Conservation (phyloP, 805 yeast species). For the Metschnikowia hibisci region DNA sequence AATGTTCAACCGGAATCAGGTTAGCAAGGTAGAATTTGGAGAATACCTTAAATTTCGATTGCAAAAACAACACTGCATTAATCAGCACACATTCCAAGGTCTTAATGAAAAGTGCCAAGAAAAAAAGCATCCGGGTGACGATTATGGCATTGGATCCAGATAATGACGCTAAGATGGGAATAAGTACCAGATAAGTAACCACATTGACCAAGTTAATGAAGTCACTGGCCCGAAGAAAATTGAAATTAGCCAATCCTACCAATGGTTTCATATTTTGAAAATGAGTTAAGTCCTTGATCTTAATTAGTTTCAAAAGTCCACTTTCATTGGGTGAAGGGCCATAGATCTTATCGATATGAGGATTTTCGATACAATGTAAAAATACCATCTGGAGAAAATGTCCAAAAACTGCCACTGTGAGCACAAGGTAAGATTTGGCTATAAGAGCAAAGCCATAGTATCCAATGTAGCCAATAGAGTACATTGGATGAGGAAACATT, state of each 20-base stretch:
- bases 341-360: slow-evolving; percentile 80
- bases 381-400: slow-evolving; percentile 76
- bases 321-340: slow-evolving; percentile 44
- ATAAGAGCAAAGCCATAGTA: slow-evolving; percentile 81
- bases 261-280: slow-evolving; percentile 47
- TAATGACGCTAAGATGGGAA: slow-evolving; percentile 37
- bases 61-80: slow-evolving; percentile 50
- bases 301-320: slow-evolving; percentile 35
- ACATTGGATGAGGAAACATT: slow-evolving; percentile 91
- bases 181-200: slow-evolving; percentile 36
- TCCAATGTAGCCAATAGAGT: slow-evolving; percentile 83
- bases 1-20: slow-evolving; percentile 60
- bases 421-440: slow-evolving; percentile 66
- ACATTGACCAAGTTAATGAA: slow-evolving; percentile 44
- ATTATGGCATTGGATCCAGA: slow-evolving; percentile 22
- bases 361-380: slow-evolving; percentile 72
- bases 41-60: slow-evolving; percentile 58
- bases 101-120: slow-evolving; percentile 45
- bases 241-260: slow-evolving; percentile 61
- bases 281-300: slow-evolving; percentile 46
- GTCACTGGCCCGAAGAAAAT: slow-evolving; percentile 62
- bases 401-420: slow-evolving; percentile 66
- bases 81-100: slow-evolving; percentile 48
- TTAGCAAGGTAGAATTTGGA: slow-evolving; percentile 61
- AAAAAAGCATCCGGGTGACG: slow-evolving; percentile 25